Evolutionary conservation across 2,329 filamentous ascomycete species (phyloP), one percentile per base, ranked within the genome.

Genomic region (Sarocladiaceae sp.): DNA sequence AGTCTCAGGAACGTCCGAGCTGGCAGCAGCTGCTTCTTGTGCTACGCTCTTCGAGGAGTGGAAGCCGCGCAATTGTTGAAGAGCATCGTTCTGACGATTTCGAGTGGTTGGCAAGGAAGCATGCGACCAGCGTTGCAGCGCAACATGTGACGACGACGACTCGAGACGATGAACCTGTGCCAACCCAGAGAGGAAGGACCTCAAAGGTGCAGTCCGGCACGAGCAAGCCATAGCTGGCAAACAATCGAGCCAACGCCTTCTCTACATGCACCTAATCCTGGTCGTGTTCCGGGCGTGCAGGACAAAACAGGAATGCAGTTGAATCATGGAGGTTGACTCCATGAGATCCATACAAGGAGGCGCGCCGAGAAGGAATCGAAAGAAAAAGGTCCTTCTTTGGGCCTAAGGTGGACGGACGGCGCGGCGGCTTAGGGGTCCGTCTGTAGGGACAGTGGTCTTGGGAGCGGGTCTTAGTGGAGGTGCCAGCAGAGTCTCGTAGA

Each of bases 211-310:
- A 6, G 66, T 68, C 53, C 74, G 71, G 55, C 77, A 81, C 20
- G 71, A 63, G 60, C 77, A 80, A 55, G 61, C 68, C 77, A 80
- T 80, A 46, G 55, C 22, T n/a, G n/a, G n/a, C n/a, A n/a, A n/a
- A n/a, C n/a, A n/a, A n/a, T n/a, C n/a, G n/a, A n/a, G n/a, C n/a
- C n/a, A n/a, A n/a, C n/a, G n/a, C n/a, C n/a, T n/a, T n/a, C n/a
- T n/a, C n/a, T n/a, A n/a, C n/a, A n/a, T n/a, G n/a, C n/a, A n/a
- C n/a, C n/a, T n/a, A n/a, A n/a, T n/a, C n/a, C n/a, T n/a, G n/a
- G n/a, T n/a, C n/a, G n/a, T n/a, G n/a, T n/a, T n/a, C n/a, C n/a
- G n/a, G n/a, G n/a, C n/a, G n/a, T n/a, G n/a, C n/a, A n/a, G n/a
- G n/a, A n/a, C n/a, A n/a, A n/a, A n/a, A n/a, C n/a, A n/a, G n/a